Percentiles rank a stretch among this genome's conserved stretches.
phyloP scores from a whole-genome alignment of 1,139 yeast genomes.

The Yamadazyma conglobata region DNA sequence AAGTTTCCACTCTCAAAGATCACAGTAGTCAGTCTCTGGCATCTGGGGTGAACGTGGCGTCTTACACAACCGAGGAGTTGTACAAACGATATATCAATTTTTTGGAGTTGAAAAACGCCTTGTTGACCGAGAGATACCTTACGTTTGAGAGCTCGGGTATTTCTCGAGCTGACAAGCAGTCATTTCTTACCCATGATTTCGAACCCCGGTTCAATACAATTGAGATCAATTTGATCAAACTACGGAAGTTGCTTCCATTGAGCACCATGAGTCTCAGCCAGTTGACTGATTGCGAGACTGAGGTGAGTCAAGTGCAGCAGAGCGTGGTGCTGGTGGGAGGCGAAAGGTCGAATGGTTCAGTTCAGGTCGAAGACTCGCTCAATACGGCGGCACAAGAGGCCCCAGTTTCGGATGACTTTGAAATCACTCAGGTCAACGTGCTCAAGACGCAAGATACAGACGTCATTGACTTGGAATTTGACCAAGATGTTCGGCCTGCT shows the following conservation, averaged over 20 bases:
- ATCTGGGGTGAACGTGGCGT: background rate
- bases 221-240: constrained; percentile 5
- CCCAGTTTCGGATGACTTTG: constrained; percentile 8
- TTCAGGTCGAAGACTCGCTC: constrained; percentile 4
- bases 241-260: constrained; percentile 6
- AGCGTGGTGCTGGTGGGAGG: no score
- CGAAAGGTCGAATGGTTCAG: background rate
- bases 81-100: constrained; percentile 13
- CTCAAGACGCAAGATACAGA: constrained; percentile 1
- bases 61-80: constrained; percentile 4
- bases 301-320: constrained; percentile 3
- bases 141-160: constrained; percentile 35
- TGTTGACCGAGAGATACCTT: constrained; percentile 25
- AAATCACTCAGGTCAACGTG: constrained; percentile 12
- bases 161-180: constrained; percentile 31
- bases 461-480: background rate
- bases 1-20: no score
- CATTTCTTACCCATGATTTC: constrained; percentile 21
- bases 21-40: no score
- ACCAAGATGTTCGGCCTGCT: background rate
- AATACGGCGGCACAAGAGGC: background rate
- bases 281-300: constrained; percentile 1
- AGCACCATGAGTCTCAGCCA: constrained; percentile 2
- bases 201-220: constrained; percentile 16
- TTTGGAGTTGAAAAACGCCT: constrained; percentile 18